phyloP scores from a whole-genome alignment of 768 basidiomycete species.

The Mycena vitilis region DNA sequence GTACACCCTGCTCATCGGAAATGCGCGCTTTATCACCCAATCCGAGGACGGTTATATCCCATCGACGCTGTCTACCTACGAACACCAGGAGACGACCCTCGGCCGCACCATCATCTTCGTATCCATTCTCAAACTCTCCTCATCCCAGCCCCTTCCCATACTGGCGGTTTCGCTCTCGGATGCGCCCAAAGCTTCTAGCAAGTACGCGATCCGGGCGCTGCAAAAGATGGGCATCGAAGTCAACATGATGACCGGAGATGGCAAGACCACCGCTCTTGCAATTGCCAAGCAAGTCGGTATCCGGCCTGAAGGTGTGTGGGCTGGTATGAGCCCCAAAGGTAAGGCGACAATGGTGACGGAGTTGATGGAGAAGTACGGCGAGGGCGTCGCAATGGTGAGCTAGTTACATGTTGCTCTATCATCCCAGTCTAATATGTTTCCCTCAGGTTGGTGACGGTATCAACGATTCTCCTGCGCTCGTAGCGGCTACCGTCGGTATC shows the following conservation, averaged over 20 bases:
- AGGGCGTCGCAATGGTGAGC: constrained; percentile 89
- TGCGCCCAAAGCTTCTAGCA: constrained; percentile 86
- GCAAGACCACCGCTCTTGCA: constrained; percentile 85
- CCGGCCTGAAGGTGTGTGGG: constrained; percentile 83
- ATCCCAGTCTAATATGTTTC: constrained; percentile 15
- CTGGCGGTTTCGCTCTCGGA: constrained; percentile 90
- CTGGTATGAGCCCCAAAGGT: constrained; percentile 94
- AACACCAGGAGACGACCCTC: constrained; percentile 71
- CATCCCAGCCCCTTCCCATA: constrained; percentile 66
- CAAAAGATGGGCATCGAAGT: constrained; percentile 93
- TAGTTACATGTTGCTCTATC: constrained; percentile 38
- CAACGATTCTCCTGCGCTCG: constrained; percentile 98
- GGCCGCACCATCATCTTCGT: constrained; percentile 92
- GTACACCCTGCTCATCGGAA: constrained; percentile 80
- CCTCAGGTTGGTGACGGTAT: constrained; percentile 96
- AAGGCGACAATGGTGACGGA: constrained; percentile 90
- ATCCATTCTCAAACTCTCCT: constrained; percentile 64
- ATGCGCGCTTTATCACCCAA: constrained; percentile 74
- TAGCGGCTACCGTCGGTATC: constrained; percentile 95
- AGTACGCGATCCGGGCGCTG: constrained; percentile 83
- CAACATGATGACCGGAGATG: constrained; percentile 94
- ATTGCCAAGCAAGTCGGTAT: constrained; percentile 94
- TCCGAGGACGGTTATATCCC: constrained; percentile 67
- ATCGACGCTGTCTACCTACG: constrained; percentile 69
- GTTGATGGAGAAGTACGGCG: constrained; percentile 75